Conservation (phyloP, 441 rosid genomes). For the Eutrema salsugineum region DNA sequence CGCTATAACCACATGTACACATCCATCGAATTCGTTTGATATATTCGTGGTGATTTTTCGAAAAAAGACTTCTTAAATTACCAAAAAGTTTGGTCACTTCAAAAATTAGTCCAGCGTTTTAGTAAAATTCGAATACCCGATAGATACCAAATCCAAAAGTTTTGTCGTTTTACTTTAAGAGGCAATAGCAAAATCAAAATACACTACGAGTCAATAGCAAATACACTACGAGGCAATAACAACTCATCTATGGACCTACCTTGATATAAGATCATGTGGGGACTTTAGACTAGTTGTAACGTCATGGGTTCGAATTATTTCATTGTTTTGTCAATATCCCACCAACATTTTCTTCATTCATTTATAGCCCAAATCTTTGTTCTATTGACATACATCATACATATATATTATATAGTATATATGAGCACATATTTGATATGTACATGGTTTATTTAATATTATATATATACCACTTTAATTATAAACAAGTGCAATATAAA, state of each 20-base stretch:
- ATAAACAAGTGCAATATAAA: conserved; percentile 7
- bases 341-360: conserved; percentile 32
- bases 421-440: not conserved
- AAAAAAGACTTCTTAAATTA: not conserved
- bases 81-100: not conserved
- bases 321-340: conserved; percentile 24
- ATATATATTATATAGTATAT: not conserved
- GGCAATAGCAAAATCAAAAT: not conserved
- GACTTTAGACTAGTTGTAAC: conserved; percentile 31
- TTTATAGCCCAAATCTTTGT: conserved; percentile 33
- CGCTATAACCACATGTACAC: not conserved
- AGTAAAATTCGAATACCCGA: not conserved
- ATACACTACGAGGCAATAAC: not conserved
- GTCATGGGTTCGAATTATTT: conserved; percentile 35
- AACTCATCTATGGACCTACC: conserved; percentile 27
- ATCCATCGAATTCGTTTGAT: not conserved
- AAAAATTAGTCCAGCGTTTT: not conserved
- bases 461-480: not conserved
- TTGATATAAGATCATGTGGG: conserved; percentile 32
- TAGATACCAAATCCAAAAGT: not conserved
- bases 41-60: not conserved
- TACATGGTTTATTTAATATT: no score
- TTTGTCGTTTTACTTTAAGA: not conserved
- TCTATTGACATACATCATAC: conserved; percentile 4
- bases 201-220: no score